Conservation (phyloP, 352 stramenopile species). For the Globisporangium polare region DNA sequence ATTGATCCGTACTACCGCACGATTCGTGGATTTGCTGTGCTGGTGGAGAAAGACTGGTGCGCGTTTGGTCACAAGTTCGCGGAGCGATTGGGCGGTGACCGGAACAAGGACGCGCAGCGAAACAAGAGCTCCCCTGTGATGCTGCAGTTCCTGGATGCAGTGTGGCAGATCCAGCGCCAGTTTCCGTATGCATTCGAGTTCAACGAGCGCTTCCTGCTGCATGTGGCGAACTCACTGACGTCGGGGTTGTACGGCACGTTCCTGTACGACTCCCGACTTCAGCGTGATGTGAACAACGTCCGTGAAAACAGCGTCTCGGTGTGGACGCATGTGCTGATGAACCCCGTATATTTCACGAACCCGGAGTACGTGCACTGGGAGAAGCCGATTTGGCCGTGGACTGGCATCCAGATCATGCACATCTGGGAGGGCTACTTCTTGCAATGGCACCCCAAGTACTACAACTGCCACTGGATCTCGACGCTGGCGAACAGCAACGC, state of each 20-base stretch:
- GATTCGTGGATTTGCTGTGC: slow-evolving; percentile 69
- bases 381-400: slow-evolving; percentile 78
- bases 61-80: slow-evolving; percentile 85
- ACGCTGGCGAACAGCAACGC: slow-evolving; percentile 30
- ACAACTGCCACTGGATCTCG: slow-evolving; percentile 70
- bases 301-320: slow-evolving; percentile 57
- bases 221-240: slow-evolving; percentile 74
- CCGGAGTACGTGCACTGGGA: slow-evolving; percentile 38
- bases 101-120: slow-evolving; percentile 67
- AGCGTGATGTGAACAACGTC: slow-evolving; percentile 65
- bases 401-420: slow-evolving; percentile 70
- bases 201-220: slow-evolving; percentile 78
- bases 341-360: slow-evolving; percentile 45
- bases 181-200: slow-evolving; percentile 85
- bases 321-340: slow-evolving; percentile 74
- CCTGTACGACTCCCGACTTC: slow-evolving; percentile 67
- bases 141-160: slow-evolving; percentile 82
- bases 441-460: slow-evolving; percentile 82
- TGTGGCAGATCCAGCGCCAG: slow-evolving; percentile 83
- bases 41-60: slow-evolving; percentile 88
- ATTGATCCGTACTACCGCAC: slow-evolving; percentile 88
- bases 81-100: slow-evolving; percentile 63
- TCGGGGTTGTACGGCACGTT: slow-evolving; percentile 84
- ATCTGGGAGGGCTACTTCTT: slow-evolving; percentile 86
- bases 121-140: slow-evolving; percentile 83